Conservation (phyloP, 2,329 filamentous ascomycete genomes). For the Colletotrichum spaethianum region DNA sequence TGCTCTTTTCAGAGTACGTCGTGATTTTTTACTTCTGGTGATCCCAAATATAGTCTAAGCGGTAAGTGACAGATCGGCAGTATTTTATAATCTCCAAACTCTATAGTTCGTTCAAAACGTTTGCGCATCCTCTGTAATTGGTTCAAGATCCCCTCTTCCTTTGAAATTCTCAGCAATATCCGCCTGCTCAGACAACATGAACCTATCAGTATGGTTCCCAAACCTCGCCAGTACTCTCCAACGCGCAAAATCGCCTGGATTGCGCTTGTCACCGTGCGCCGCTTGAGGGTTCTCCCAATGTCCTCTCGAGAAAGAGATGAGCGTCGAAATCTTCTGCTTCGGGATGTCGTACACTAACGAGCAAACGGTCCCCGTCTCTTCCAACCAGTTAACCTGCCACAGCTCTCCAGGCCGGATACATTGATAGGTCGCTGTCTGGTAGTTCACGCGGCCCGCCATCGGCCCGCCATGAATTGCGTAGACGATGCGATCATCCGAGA, state of each 20-base stretch:
- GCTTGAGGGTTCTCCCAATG: slow-evolving; percentile 67
- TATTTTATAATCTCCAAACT: neutral
- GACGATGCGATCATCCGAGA: slow-evolving; percentile 66
- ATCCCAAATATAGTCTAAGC: neutral
- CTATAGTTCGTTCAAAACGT: slow-evolving; percentile 12
- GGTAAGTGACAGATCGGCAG: neutral
- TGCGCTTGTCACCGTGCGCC: slow-evolving; percentile 70
- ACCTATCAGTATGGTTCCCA: slow-evolving; percentile 64
- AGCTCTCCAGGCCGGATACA: slow-evolving; percentile 70
- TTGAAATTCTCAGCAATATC: slow-evolving; percentile 64
- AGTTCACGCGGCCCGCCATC: slow-evolving; percentile 69
- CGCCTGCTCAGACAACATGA: slow-evolving; percentile 68
- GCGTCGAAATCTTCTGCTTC: slow-evolving; percentile 62
- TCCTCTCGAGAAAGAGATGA: slow-evolving; percentile 68
- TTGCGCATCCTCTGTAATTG: slow-evolving; percentile 55
- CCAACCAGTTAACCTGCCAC: slow-evolving; percentile 74
- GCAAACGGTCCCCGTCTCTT: slow-evolving; percentile 71
- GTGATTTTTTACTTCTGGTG: neutral
- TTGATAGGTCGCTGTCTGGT: slow-evolving; percentile 68
- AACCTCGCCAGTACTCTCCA: slow-evolving; percentile 65
- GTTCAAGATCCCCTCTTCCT: slow-evolving; percentile 62
- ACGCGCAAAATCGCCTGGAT: slow-evolving; percentile 62
- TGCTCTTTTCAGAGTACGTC: neutral
- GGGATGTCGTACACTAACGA: slow-evolving; percentile 70
- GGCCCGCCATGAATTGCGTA: slow-evolving; percentile 73